phyloP scores from a whole-genome alignment of 257 asterid genomes.

The Jacaranda copaia region DNA sequence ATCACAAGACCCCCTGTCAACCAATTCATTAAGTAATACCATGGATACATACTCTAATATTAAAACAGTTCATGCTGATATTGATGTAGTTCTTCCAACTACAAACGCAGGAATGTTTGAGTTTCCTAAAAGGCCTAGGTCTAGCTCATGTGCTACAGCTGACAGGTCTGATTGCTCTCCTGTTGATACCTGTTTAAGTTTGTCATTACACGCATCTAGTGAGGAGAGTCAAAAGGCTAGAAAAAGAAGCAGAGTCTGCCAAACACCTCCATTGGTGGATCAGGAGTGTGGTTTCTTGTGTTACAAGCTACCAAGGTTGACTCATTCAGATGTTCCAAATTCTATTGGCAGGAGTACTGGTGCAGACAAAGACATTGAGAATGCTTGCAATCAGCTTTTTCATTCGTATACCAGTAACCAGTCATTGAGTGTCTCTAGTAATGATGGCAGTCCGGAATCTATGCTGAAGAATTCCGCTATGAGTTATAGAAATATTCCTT shows the following conservation, averaged over 20 bases:
- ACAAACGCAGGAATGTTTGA: conserved; percentile 37
- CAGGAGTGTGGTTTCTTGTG: conserved; percentile 41
- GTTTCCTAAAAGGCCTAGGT: conserved; percentile 58
- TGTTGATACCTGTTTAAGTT: conserved; percentile 56
- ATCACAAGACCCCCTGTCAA: conserved; percentile 28
- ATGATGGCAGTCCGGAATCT: conserved; percentile 60
- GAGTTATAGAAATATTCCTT: conserved; percentile 74
- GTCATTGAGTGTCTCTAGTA: conserved; percentile 43
- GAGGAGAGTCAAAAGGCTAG: conserved; percentile 43
- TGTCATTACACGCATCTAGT: conserved; percentile 51
- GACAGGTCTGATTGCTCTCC: conserved; percentile 41
- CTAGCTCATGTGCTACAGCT: conserved; percentile 34
- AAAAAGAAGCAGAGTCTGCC: conserved; percentile 49
- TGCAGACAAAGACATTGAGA: conserved; percentile 18
- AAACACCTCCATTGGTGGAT: conserved; percentile 41
- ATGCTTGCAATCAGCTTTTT: conserved; percentile 29
- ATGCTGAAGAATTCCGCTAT: conserved; percentile 67
- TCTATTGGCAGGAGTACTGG: conserved; percentile 27
- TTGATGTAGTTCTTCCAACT: conserved; percentile 34
- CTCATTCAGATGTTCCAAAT: conserved; percentile 31
- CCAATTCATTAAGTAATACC: conserved; percentile 35
- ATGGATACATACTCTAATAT: conserved; percentile 10
- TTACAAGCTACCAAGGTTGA: conserved; percentile 49
- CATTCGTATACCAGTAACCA: conserved; percentile 44
- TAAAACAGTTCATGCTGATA: conserved; percentile 29